These are phyloP conservation scores for Talaromyces sp. DNA, from an alignment of 2,329 filamentous ascomycete genomes.

Conservation along the genomic window DNA sequence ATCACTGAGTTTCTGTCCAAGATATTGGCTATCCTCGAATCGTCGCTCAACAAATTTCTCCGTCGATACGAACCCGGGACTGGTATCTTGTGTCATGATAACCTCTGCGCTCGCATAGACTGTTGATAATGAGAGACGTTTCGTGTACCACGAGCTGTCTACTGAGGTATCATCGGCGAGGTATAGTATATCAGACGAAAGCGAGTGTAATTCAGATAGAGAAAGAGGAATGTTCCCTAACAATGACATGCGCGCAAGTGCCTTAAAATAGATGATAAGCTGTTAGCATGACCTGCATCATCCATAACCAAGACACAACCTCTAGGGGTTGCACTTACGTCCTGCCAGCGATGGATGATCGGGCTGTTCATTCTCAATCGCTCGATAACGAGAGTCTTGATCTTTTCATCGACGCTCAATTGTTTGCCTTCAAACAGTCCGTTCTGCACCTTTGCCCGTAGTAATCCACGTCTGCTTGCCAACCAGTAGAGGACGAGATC, in stretches of 20 bases:
- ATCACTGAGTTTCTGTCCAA: slow-evolving; percentile 63
- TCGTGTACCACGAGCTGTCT: slow-evolving; percentile 85
- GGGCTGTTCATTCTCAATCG: slow-evolving; percentile 71
- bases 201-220: slow-evolving; percentile 71
- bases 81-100: slow-evolving; percentile 89
- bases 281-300: slow-evolving; percentile 17
- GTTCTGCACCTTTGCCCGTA: slow-evolving; percentile 38
- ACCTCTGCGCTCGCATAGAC: slow-evolving; percentile 80
- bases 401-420: slow-evolving; percentile 59
- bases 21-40: slow-evolving; percentile 64
- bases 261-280: slow-evolving; percentile 51
- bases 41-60: slow-evolving; percentile 75
- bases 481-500: slow-evolving; percentile 63
- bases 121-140: slow-evolving; percentile 60
- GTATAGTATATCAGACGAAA: slow-evolving; percentile 92
- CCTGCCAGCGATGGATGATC: slow-evolving; percentile 78
- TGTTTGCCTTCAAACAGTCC: slow-evolving; percentile 29
- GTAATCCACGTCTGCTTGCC: slow-evolving; percentile 40
- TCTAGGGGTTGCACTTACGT: slow-evolving; percentile 57
- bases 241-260: slow-evolving; percentile 85
- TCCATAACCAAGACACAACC: neutral
- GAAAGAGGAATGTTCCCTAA: slow-evolving; percentile 74
- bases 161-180: slow-evolving; percentile 78
- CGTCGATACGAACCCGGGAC: slow-evolving; percentile 71
- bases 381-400: slow-evolving; percentile 71